Percentiles rank a stretch among this genome's conserved stretches.
Evolutionary conservation across 164 flowering plant genomes (phyloP).

Genomic region (Tinospora cordifolia): DNA sequence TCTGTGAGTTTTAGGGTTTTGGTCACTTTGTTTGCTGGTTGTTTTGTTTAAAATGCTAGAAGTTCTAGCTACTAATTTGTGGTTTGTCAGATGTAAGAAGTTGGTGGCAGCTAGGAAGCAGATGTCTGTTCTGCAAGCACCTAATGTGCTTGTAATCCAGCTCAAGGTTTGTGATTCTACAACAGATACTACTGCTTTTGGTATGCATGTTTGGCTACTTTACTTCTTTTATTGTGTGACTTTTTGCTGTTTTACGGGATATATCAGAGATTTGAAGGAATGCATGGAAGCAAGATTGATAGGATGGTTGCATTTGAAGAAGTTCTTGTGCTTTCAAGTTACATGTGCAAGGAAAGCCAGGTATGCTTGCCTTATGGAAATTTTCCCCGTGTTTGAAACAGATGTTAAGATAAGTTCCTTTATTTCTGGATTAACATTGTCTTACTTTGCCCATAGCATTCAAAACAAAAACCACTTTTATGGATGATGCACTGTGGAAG

Average conservation of each 20-base stretch:
- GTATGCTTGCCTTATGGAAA: slow-evolving; percentile 23
- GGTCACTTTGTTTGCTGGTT: no score
- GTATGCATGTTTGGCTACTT: not conserved
- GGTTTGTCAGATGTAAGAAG: slow-evolving; percentile 61
- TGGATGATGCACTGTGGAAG: no score
- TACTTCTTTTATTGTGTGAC: not conserved
- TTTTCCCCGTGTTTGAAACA: no score
- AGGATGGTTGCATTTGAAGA: slow-evolving; percentile 76
- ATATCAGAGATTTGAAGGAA: slow-evolving; percentile 81
- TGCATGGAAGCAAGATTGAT: slow-evolving; percentile 78
- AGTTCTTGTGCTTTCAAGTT: slow-evolving; percentile 65
- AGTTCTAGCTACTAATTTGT: not conserved
- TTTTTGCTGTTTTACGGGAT: not conserved
- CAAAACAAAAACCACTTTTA: no score
- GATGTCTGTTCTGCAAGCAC: slow-evolving; percentile 80
- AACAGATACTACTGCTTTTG: no score
- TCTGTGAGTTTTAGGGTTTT: no score
- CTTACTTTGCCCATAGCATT: no score
- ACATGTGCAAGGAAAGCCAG: slow-evolving; percentile 82
- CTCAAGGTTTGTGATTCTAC: slow-evolving; percentile 53
- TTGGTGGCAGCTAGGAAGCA: slow-evolving; percentile 87
- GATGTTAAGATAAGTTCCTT: no score
- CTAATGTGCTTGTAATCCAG: slow-evolving; percentile 91
- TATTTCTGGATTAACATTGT: no score
- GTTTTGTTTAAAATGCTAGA: not conserved